Conservation (phyloP, 305 asterid species). For the Galium porrigens region DNA sequence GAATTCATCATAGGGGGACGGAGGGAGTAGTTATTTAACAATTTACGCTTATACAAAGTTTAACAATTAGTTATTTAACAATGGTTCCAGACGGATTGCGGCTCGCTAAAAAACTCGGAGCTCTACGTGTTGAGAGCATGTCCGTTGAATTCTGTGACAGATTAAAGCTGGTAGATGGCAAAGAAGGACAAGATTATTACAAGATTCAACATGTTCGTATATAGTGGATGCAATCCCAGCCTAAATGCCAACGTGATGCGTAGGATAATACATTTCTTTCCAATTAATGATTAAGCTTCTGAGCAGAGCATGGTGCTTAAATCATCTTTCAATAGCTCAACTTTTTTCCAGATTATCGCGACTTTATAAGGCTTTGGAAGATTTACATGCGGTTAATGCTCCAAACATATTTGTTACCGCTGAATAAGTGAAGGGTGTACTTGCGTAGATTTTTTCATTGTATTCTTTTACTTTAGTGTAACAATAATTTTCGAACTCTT, state of each 20-base stretch:
- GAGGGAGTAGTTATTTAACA: no score
- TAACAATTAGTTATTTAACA: no score
- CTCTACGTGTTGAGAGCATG: slow-evolving; percentile 9
- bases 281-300: no score
- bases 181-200: slow-evolving; percentile 25
- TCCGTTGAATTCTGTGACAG: slow-evolving; percentile 22
- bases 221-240: not conserved
- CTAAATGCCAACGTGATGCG: not conserved
- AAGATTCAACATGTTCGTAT: not conserved
- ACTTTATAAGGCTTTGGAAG: not conserved
- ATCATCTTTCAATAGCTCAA: not conserved
- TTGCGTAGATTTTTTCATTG: no score
- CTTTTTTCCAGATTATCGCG: not conserved
- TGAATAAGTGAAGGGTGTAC: no score
- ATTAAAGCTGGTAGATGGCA: slow-evolving; percentile 14
- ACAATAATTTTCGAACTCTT: no score
- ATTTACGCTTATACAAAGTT: no score
- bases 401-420: not conserved
- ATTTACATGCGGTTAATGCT: not conserved
- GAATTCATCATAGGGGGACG: no score
- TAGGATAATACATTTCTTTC: not conserved
- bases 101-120: slow-evolving; percentile 11
- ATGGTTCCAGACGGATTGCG: slow-evolving; percentile 24
- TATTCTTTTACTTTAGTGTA: no score
- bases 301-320: no score